Evolutionary conservation across 2,329 filamentous ascomycete genomes (phyloP).

Genomic region (Ceratocystis papillata): DNA sequence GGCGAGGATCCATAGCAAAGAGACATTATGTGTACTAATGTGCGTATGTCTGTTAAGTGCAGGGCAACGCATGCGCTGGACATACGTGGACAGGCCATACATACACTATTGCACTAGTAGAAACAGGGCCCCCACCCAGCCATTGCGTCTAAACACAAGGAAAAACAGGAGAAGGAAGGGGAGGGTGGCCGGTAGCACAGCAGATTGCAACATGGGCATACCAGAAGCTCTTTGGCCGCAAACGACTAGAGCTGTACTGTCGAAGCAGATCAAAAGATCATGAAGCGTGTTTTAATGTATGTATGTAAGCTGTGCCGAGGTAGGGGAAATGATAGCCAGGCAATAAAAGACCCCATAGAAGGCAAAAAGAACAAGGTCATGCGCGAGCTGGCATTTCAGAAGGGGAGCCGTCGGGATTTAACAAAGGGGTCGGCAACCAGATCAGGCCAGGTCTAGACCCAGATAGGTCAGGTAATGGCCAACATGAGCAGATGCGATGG

Average conservation of each 20-base stretch:
- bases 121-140: not conserved
- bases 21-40: not conserved
- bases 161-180: not conserved
- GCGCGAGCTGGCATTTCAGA: conserved; percentile 3
- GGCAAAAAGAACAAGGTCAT: conserved; percentile 1
- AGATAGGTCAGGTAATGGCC: not conserved
- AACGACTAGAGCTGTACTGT: too few relatives aligned
- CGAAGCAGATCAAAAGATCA: too few relatives aligned
- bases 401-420: conserved; percentile 6
- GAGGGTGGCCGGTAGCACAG: conserved; percentile 5
- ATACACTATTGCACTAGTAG: not conserved
- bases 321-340: too few relatives aligned
- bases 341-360: not conserved
- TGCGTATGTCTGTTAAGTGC: not conserved
- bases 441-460: conserved; percentile 3
- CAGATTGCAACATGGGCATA: not conserved
- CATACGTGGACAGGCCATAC: not conserved
- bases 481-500: not conserved
- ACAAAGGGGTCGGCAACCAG: conserved; percentile 2
- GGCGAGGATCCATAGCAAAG: not conserved
- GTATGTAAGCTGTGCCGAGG: not conserved
- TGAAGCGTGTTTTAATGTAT: not conserved
- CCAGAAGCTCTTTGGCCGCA: too few relatives aligned
- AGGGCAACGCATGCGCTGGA: too few relatives aligned
- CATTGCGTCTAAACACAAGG: not conserved